Evolutionary conservation across 331 rosid genomes (phyloP), one percentile per base, ranked within the genome.

Genomic region (Quercus lobata): DNA sequence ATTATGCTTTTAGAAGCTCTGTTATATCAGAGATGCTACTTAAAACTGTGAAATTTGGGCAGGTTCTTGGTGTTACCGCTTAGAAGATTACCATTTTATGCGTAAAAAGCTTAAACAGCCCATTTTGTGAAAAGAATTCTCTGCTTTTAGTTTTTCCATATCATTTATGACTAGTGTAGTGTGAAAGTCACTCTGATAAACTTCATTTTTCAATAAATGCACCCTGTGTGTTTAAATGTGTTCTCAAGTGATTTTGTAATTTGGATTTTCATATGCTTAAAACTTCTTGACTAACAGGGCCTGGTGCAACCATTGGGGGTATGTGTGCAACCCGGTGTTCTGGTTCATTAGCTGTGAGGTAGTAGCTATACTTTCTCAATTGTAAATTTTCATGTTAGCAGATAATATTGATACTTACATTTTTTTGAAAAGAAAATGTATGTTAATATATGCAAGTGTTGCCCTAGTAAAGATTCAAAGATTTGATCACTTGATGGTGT

Each of bases 241-340:
- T 49, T 49, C 54, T 49, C 2, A 24, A 22, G 66, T 60, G 17
- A 34, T 71, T 30, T 71, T 71, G 69, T 19, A n/a, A 56, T 73
- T 56, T 68, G 61, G 34, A n/a, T 68, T 49, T 58, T 79, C 69
- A 54, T 71, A 57, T 73, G 7, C 55, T 70, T 79, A 72, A 49
- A 53, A 73, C 69, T 54, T 84, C 71, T 71, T 74, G 62, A 83
- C 73, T 71, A 80, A 82, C 90, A 94, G 99, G 99, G 77, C 99
- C 99, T 79, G 97, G 99, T 76, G 99, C 99, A 82, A 93, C 97
- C 85, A 95, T 95, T 69, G 99, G 99, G 55, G 99, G 99, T 76
- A 95, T 95, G 99, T 95, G 99, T 83, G 97, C 99, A 68, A 95
- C 99, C 66, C 97, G 99, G 73, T 95, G 99, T 85, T 95, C 99